Base-by-base conservation (phyloP, 768 basidiomycete genomes). In the Suillus subaureus region DNA sequence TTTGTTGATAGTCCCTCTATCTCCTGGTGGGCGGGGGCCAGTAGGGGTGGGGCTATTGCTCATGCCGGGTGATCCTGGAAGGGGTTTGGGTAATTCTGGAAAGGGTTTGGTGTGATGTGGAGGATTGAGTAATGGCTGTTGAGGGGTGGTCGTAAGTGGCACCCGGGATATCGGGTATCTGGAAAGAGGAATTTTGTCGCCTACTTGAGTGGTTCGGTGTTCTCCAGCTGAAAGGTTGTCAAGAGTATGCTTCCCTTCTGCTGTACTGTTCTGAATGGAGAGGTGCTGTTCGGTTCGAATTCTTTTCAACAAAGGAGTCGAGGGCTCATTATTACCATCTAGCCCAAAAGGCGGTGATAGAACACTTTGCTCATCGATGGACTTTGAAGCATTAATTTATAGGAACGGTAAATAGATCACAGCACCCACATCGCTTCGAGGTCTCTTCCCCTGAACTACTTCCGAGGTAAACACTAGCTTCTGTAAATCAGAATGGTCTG, bases 1-100 rank as follows among this genome's bases (percentile, higher is more conserved):
- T 26, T 65, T 64, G 11, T 21, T 61, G 7, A 62, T 64, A 28
- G 62, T 55, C 18, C 51, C 66, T 7, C 40, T 42, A 23, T 69
- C 64, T 7, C 62, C 13, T 33, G 58, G 40, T 12, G 37, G n/a
- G n/a, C 23, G 39, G 26, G 58, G 58, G 6, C 39, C 23, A 31
- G 26, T 31, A 21, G 58, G 40, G 26, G 11, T 39, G 26, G 6
- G 6, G 18, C 26, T 21, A 28, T 60, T 60, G 40, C 6, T 60
- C 1, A 31, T 0, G 26, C 26, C 18, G 6, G 40, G 11, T 9
- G 26, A 40, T 58, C 37, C 23, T 39, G 23, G 2, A 9, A 37
- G 21, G 35, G 23, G 63, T 23, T 0, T 61, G 6, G 39, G 18
- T 6, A 11, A 26, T 39, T 18, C 37, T 39, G 37, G 5, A 16